Conservation (phyloP, 495 filamentous ascomycete genomes). For the Penicillium alfredii region DNA sequence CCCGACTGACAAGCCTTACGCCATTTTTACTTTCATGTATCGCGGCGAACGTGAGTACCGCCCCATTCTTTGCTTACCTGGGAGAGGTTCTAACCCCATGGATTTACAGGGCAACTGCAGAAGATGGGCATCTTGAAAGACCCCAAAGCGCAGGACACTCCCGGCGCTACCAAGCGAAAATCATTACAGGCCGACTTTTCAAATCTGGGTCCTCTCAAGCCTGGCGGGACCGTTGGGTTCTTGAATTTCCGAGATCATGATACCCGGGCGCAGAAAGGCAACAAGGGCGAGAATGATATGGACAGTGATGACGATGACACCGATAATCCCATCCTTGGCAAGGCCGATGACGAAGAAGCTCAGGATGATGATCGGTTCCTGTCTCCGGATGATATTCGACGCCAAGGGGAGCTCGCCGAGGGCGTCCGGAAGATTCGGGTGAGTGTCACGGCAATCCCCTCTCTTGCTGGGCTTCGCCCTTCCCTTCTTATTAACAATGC, state of each 20-base stretch:
- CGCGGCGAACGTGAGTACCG: conserved; percentile 78
- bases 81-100: conserved; percentile 18
- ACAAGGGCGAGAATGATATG: conserved; percentile 44
- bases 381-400: conserved; percentile 73
- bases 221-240: conserved; percentile 81
- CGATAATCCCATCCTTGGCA: conserved; percentile 48
- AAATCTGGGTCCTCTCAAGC: conserved; percentile 75
- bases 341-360: conserved; percentile 67
- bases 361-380: conserved; percentile 58
- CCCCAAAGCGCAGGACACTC: conserved; percentile 51
- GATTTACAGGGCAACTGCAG: conserved; percentile 68
- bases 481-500: conserved; percentile 12
- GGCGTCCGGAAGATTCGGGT: conserved; percentile 90
- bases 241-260: conserved; percentile 75
- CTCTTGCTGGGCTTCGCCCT: not conserved
- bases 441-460: conserved; percentile 30
- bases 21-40: conserved; percentile 97
- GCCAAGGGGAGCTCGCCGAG: conserved; percentile 81
- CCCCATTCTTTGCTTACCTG: not conserved
- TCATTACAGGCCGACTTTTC: conserved; percentile 76
- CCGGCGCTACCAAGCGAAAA: conserved; percentile 59
- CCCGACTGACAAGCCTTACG: conserved; percentile 89
- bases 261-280: conserved; percentile 43
- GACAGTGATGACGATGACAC: conserved; percentile 64
- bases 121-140: conserved; percentile 83